A percentile compares a stretch with the other conserved stretches of the same genome.
phyloP scores from a whole-genome alignment of 2,329 filamentous ascomycete genomes.

The Coniella vitis region DNA sequence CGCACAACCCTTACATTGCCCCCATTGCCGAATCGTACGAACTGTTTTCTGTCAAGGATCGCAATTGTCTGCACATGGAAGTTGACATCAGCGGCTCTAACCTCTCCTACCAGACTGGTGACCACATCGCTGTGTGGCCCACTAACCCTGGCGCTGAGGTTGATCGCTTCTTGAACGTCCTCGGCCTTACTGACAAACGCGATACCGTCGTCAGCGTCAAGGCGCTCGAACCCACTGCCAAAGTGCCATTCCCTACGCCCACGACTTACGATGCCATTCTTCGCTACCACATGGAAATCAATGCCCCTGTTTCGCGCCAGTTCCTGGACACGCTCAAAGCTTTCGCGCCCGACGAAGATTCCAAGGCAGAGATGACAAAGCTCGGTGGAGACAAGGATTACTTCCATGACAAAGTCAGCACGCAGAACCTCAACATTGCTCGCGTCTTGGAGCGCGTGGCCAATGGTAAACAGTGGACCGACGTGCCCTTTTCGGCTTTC shows the following conservation, averaged over 20 bases:
- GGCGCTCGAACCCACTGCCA: constrained; percentile 87
- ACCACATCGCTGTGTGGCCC: constrained; percentile 96
- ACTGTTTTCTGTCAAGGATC: constrained; percentile 79
- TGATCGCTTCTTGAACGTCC: constrained; percentile 75
- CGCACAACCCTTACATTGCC: constrained; percentile 94
- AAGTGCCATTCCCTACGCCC: constrained; percentile 94
- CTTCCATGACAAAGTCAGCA: constrained; percentile 79
- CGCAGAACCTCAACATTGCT: constrained; percentile 82
- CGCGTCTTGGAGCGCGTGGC: constrained; percentile 70
- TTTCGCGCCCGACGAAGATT: constrained; percentile 78
- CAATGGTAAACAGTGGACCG: constrained; percentile 69
- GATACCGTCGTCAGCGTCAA: constrained; percentile 82
- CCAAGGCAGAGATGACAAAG: constrained; percentile 82
- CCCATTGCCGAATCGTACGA: constrained; percentile 88
- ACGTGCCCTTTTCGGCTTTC: constrained; percentile 87
- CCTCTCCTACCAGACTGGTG: constrained; percentile 88
- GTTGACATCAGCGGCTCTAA: constrained; percentile 86
- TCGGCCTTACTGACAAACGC: constrained; percentile 70
- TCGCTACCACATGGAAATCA: constrained; percentile 95
- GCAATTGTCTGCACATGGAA: constrained; percentile 96
- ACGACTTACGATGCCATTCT: constrained; percentile 92
- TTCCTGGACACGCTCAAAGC: constrained; percentile 81
- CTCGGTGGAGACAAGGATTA: constrained; percentile 92
- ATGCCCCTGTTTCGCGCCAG: constrained; percentile 91
- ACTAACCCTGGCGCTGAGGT: constrained; percentile 91